Evolutionary conservation across 2,329 filamentous ascomycete species (phyloP).

Genomic region (Lachnellula arida): DNA sequence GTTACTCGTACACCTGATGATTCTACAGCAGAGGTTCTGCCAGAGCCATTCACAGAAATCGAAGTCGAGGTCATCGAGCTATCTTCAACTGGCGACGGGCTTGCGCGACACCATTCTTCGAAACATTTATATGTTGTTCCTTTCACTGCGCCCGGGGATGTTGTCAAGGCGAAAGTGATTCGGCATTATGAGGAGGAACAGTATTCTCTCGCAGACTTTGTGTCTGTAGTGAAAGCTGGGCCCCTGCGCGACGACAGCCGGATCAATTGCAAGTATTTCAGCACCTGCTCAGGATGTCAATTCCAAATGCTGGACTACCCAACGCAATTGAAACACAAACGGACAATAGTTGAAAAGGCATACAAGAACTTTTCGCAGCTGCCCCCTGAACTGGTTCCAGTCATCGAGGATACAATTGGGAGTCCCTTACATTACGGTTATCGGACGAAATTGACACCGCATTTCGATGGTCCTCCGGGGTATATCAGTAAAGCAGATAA

Average conservation of each 20-base stretch:
- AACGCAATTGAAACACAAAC: conserved; percentile 82
- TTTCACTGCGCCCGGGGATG: conserved; percentile 83
- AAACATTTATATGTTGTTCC: conserved; percentile 76
- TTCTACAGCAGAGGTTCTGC: conserved; percentile 39
- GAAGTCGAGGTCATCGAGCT: conserved; percentile 77
- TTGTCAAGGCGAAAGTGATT: conserved; percentile 71
- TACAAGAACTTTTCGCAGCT: conserved; percentile 88
- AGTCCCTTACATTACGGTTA: conserved; percentile 91
- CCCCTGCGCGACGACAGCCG: conserved; percentile 71
- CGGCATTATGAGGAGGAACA: conserved; percentile 61
- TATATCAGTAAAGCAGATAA: conserved; percentile 42
- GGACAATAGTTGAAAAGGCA: conserved; percentile 81
- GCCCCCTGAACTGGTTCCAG: conserved; percentile 67
- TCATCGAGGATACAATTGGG: conserved; percentile 77
- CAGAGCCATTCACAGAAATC: conserved; percentile 67
- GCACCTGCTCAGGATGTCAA: conserved; percentile 84
- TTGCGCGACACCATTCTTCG: conserved; percentile 66
- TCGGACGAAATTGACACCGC: conserved; percentile 92
- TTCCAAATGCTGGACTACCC: conserved; percentile 94
- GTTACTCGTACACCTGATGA: conserved; percentile 16
- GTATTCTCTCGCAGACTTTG: conserved; percentile 76
- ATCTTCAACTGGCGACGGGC: conserved; percentile 87
- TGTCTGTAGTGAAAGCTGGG: conserved; percentile 71
- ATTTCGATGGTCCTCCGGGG: conserved; percentile 76
- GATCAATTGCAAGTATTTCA: conserved; percentile 81